Evolutionary conservation across 2,329 filamentous ascomycete genomes (phyloP).

Genomic region (Botrytis medusae): DNA sequence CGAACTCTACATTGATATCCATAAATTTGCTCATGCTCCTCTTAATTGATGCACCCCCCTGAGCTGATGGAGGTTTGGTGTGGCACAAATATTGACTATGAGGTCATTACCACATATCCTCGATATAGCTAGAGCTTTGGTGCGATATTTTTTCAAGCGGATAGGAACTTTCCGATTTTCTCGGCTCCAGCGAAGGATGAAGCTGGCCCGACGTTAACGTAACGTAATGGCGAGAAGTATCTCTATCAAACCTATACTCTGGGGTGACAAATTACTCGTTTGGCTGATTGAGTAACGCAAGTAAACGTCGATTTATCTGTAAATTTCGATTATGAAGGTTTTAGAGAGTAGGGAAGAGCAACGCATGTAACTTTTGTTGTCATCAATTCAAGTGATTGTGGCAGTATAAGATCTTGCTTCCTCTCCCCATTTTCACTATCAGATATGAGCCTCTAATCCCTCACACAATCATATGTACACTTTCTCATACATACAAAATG

Average conservation of each 20-base stretch:
- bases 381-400: not conserved
- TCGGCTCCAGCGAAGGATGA: not conserved
- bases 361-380: not conserved
- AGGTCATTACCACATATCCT: not conserved
- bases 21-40: not conserved
- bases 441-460: not conserved
- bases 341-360: not conserved
- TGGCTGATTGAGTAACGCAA: not conserved
- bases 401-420: not conserved
- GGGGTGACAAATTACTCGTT: not conserved
- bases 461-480: not conserved
- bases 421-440: not conserved
- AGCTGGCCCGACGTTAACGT: not conserved
- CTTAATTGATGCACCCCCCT: not conserved
- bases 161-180: slow-evolving; percentile 7
- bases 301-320: not conserved
- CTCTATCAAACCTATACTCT: not conserved
- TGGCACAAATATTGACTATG: not conserved
- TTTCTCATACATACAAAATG: not conserved
- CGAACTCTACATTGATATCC: not conserved
- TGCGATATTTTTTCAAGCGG: not conserved
- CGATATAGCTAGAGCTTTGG: not conserved
- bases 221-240: not conserved
- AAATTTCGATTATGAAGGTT: not conserved
- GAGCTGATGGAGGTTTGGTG: not conserved